Conservation (phyloP, 192 early-diverging fungal species). For the Backusella westeae region DNA sequence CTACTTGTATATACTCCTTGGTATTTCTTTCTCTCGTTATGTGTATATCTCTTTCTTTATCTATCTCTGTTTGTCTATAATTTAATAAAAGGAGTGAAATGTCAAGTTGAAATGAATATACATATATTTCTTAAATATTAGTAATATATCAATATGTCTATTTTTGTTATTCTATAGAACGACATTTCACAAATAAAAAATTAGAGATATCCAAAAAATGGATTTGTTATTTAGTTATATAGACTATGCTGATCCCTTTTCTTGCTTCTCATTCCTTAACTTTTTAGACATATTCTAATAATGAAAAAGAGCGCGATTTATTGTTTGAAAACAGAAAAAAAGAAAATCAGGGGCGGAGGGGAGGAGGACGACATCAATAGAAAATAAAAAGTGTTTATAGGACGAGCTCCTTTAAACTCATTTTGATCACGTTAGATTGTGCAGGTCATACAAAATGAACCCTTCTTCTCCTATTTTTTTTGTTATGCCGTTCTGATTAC, state of each 20-base stretch:
- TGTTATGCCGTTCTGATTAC: neutral
- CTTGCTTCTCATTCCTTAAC: neutral
- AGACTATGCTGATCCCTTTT: neutral
- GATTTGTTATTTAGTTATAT: neutral
- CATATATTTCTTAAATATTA: neutral
- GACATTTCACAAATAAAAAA: neutral
- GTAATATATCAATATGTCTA: neutral
- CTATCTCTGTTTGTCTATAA: neutral
- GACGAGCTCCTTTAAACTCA: neutral
- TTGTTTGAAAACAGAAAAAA: neutral
- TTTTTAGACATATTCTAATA: neutral
- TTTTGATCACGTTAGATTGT: neutral
- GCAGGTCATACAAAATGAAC: neutral
- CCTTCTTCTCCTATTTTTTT: neutral
- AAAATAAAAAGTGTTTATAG: neutral
- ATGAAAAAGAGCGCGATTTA: conserved; percentile 9
- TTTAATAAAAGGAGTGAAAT: neutral
- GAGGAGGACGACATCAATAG: neutral
- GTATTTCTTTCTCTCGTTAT: neutral
- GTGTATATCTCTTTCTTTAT: neutral
- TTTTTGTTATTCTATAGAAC: neutral
- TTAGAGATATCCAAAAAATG: neutral
- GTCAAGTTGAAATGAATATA: neutral
- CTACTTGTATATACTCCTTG: neutral
- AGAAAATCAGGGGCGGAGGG: neutral